Percentiles rank a stretch among this genome's conserved stretches.
Evolutionary conservation across 2,329 filamentous ascomycete genomes (phyloP).

Genomic region (Diaporthe ilicicola): DNA sequence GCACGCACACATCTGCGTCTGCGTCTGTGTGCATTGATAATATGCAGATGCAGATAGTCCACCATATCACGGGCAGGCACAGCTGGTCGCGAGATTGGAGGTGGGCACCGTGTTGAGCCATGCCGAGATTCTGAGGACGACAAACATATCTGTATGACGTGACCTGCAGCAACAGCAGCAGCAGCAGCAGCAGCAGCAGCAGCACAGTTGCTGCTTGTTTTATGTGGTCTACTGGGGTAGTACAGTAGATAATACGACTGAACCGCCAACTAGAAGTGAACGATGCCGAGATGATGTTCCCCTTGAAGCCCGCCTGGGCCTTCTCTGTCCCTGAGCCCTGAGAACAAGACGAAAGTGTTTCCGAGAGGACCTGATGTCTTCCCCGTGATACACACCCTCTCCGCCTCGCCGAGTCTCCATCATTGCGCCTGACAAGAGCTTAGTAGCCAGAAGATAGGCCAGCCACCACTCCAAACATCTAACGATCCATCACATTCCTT

Average conservation of each 20-base stretch:
- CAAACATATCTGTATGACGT: no score
- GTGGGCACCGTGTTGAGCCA: no score
- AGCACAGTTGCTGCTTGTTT: neutral
- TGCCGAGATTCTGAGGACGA: no score
- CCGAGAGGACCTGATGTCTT: neutral
- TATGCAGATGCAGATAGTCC: no score
- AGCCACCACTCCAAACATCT: neutral
- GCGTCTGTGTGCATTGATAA: no score
- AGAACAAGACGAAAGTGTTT: conserved; percentile 7
- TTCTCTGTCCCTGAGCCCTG: neutral
- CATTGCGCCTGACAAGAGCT: conserved; percentile 2
- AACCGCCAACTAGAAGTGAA: neutral
- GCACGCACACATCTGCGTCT: no score
- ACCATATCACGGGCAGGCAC: no score
- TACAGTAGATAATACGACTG: neutral
- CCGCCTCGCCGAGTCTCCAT: conserved; percentile 11
- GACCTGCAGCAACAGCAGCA: no score
- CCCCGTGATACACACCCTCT: neutral
- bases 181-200: no score
- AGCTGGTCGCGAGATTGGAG: no score
- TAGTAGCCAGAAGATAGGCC: neutral
- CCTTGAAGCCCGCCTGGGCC: neutral
- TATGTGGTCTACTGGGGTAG: neutral
- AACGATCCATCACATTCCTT: conserved; percentile 7
- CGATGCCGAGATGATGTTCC: neutral